Base-by-base conservation (phyloP, 1,284 basidiomycete genomes). In the Polyporus tsugae region DNA sequence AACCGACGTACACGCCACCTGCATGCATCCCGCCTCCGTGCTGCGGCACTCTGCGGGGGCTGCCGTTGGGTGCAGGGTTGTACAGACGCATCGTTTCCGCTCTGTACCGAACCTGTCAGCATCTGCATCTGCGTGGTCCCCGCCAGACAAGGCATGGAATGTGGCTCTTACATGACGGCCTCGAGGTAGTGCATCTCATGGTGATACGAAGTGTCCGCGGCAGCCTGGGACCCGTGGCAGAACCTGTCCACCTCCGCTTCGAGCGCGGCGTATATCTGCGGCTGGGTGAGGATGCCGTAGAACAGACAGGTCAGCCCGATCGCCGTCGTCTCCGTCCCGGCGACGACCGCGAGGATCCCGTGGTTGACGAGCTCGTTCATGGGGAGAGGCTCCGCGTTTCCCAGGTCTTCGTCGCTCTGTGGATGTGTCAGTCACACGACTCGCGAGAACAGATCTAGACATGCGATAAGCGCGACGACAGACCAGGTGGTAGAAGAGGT, bases 311-410 rank as follows among this genome's bases (percentile, higher is more conserved):
- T 52, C 22, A 52, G 4, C 10, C 46, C 46, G 11, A 52, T 52
- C 6, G 46, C 46, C 2, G 46, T 52, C 22, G 46, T 52, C 46
- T 52, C 46, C 10, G 46, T 22, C 11, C 46, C 46, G 4, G 46
- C 46, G 22, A 52, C 46, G n/a, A 52, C 46, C 9, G 46, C 46
- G 22, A 52, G 46, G 46, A 52, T 52, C 6, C 46, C 46, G 46
- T 52, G 46, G 46, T 52, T 52, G 46, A 52, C 46, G 11, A 52
- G 46, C 46, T 52, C 46, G 46, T 52, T 52, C 46, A 52, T 52
- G 22, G 46, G 46, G 22, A 52, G 46, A 0, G 46, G 46, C 22
- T 52, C 22, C 46, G n/a, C 11, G 22, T 29, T 29, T 52, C 46
- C 46, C 7, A 52, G 11, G 22, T 52, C 46, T 13, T 52, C 46